Evolutionary conservation across 2,329 filamentous ascomycete genomes (phyloP).

Genomic region (Ascochyta lentis): DNA sequence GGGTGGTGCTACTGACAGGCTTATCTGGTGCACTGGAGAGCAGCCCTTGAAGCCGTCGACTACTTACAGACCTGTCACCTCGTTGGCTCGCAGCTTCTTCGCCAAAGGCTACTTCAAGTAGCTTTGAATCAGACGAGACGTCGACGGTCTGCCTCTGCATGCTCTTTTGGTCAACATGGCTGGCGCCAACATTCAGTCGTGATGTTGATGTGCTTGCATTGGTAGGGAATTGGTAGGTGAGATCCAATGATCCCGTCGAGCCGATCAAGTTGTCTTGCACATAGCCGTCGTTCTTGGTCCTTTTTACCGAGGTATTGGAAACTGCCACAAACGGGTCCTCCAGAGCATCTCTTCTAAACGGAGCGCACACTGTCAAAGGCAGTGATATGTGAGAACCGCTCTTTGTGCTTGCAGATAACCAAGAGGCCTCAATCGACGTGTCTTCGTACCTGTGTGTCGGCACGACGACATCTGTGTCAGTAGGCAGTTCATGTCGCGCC

Average conservation of each 20-base stretch:
- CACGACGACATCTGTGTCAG: neutral
- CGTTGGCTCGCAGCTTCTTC: constrained; percentile 27
- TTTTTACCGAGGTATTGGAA: neutral
- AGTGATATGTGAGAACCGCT: neutral
- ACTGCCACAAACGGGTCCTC: constrained; percentile 40
- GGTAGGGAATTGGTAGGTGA: constrained; percentile 36
- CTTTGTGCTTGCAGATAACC: neutral
- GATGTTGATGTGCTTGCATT: neutral
- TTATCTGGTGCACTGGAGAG: constrained; percentile 16
- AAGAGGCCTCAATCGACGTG: neutral
- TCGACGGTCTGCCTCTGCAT: neutral
- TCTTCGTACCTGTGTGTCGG: neutral
- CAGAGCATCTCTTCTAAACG: neutral
- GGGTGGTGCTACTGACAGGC: constrained; percentile 14
- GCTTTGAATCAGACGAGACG: neutral
- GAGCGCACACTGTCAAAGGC: neutral
- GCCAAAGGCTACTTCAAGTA: constrained; percentile 30
- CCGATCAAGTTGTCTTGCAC: neutral
- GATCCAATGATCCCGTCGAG: constrained; percentile 30
- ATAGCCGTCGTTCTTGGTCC: neutral
- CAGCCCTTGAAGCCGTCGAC: neutral
- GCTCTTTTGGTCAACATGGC: neutral
- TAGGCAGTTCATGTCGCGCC: neutral
- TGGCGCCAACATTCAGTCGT: too few species aligned
- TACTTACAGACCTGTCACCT: neutral